Percentiles rank a stretch among this genome's conserved stretches.
Evolutionary conservation across 2,329 filamentous ascomycete species (phyloP).

Genomic region (Fusarium redolens): DNA sequence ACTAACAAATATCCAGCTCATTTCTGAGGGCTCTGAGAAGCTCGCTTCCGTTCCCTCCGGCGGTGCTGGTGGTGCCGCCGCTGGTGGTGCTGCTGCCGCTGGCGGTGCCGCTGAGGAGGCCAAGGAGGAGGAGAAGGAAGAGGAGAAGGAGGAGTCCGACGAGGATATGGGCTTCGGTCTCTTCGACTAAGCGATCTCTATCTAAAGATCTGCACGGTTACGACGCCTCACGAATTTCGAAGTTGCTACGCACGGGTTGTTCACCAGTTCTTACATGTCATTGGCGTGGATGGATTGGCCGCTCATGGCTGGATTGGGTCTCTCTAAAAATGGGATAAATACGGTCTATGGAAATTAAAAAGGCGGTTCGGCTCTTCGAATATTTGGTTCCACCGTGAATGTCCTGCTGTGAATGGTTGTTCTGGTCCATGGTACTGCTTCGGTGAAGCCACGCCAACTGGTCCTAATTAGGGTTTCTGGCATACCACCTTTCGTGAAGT

Average conservation of each 20-base stretch:
- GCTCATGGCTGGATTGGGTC: conserved; percentile 48
- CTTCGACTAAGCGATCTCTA: conserved; percentile 71
- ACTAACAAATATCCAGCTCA: conserved; percentile 72
- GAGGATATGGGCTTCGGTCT: conserved; percentile 83
- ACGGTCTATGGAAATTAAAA: conserved; percentile 47
- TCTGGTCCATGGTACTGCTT: not conserved
- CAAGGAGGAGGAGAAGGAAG: conserved; percentile 87
- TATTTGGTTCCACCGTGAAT: not conserved
- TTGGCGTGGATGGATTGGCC: conserved; percentile 48
- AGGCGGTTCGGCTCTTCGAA: conserved; percentile 45
- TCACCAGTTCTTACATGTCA: conserved; percentile 48
- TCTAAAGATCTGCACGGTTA: conserved; percentile 45
- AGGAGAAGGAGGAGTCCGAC: conserved; percentile 69
- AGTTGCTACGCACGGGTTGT: conserved; percentile 49
- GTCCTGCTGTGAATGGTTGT: not conserved
- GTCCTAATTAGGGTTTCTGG: conserved; percentile 17
- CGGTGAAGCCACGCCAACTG: not conserved
- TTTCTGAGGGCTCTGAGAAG: conserved; percentile 89
- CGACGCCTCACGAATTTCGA: conserved; percentile 50
- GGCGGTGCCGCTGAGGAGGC: conserved; percentile 75
- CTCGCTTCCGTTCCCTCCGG: conserved; percentile 97
- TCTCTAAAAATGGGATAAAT: conserved; percentile 45
- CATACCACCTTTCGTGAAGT: not conserved
- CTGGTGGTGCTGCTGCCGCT: conserved; percentile 74
- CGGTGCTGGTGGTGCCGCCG: conserved; percentile 79